Percentiles rank a stretch among this genome's conserved stretches.
These are phyloP conservation scores for Anisodus tanguticus DNA, from an alignment of 257 asterid species.

Conservation along the genomic window DNA sequence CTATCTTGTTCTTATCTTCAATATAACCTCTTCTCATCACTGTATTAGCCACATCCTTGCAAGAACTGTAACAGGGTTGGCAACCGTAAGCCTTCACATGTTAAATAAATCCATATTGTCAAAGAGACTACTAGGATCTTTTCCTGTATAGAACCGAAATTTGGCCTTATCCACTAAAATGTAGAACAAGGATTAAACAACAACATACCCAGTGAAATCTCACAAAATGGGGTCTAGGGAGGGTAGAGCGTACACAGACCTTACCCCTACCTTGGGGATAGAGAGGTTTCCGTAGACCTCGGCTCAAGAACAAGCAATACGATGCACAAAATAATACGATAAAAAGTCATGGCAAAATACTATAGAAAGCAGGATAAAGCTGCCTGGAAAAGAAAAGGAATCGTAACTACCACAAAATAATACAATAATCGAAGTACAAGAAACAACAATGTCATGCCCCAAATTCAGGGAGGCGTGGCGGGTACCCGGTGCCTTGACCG, in stretches of 20 bases:
- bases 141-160: slow-evolving; percentile 4
- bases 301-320: too few relatives aligned
- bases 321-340: too few relatives aligned
- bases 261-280: neutral
- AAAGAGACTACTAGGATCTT: neutral
- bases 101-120: too few relatives aligned
- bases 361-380: too few relatives aligned
- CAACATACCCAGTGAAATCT: neutral
- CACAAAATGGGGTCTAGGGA: neutral
- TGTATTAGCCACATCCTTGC: neutral
- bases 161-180: neutral
- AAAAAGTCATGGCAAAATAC: too few relatives aligned
- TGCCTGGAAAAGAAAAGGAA: too few relatives aligned
- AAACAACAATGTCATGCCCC: too few relatives aligned
- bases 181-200: slow-evolving; percentile 13
- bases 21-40: neutral
- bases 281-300: too few relatives aligned
- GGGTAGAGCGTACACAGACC: neutral
- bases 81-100: neutral
- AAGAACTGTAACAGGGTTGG: neutral
- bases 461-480: too few relatives aligned
- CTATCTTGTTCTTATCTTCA: neutral
- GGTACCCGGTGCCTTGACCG: too few relatives aligned
- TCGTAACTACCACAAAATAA: too few relatives aligned
- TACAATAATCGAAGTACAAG: too few relatives aligned